Base-by-base conservation (phyloP, 2,329 filamentous ascomycete genomes). In the Aureobasidium leucospermi region DNA sequence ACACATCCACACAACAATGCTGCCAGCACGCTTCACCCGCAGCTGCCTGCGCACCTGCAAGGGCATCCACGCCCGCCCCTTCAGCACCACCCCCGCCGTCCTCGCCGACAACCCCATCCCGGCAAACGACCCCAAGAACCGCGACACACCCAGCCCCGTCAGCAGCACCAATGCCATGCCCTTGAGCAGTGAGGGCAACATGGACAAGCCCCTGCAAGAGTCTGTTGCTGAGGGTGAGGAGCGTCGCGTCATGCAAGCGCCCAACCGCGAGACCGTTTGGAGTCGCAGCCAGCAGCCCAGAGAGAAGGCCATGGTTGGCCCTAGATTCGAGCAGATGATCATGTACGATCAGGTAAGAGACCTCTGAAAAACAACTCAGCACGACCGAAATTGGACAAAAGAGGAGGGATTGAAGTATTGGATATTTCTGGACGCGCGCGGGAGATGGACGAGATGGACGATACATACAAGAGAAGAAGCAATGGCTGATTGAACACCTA, bases 251-350 rank as follows among this genome's bases (percentile, higher is more conserved):
- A 75, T 80, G 73, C 94, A 99, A 79, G 90, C 93, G 34, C 94
- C 94, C 23, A 99, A 99, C 79, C 85, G 91, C 63, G 76, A 80
- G 61, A 83, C 76, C 6, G 82, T 90, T 62, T 99, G 94, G 94
- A 90, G 90, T 63, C 78, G 84, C 70, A 96, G 85, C 77, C 94
- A 99, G 81, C 84, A 85, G 74, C 85, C 90, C 41, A 82, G 93
- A 68, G 82, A 84, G 58, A 76, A 85, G 74, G 94, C 91, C 57
- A 99, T 99, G 93, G 85, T 85, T 43, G 94, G 94, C 43, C 94
- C 94, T 65, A 82, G 93, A 67, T 99, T 99, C 70, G 94, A 99
- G 81, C 93, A 97, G 84, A 97, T 90, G 36, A 90, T 96, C 70
- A 93, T 97, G 77, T 85, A 87, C 67, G 78, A 87, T 66, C 94